Evolutionary conservation across 148 eudicot genomes (phyloP).

Genomic region (Fagopyrum homotropicum): DNA sequence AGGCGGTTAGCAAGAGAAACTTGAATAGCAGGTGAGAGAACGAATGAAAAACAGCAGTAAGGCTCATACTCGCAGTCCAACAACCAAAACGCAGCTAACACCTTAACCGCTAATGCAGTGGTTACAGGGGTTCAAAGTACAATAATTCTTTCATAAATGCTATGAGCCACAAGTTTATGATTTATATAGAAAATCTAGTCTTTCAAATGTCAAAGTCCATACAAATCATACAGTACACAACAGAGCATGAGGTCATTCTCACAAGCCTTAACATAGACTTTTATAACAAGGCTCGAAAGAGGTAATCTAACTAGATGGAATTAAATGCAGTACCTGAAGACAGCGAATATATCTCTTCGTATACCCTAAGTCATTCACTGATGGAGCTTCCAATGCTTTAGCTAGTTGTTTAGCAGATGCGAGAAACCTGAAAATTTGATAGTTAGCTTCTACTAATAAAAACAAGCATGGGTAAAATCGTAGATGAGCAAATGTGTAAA

Average conservation of each 20-base stretch:
- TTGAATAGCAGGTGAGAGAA: no score
- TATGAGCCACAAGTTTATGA: neutral
- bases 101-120: no score
- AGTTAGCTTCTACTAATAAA: neutral
- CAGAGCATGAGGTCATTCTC: neutral
- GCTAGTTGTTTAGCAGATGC: conserved; percentile 72
- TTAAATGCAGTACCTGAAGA: conserved; percentile 60
- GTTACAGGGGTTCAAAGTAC: neutral
- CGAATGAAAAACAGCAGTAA: no score
- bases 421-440: conserved; percentile 48
- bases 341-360: conserved; percentile 96
- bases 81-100: no score
- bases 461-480: neutral
- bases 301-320: neutral
- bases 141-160: neutral
- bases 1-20: neutral
- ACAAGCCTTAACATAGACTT: neutral
- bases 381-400: conserved; percentile 78
- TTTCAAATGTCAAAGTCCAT: neutral
- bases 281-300: neutral
- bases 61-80: no score
- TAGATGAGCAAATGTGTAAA: neutral
- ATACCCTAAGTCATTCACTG: conserved; percentile 88
- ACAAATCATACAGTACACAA: neutral
- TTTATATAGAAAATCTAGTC: neutral